These are phyloP conservation scores for Eimeria sp. DNA, from an alignment of 169 alveolate species.

Conservation along the genomic window DNA sequence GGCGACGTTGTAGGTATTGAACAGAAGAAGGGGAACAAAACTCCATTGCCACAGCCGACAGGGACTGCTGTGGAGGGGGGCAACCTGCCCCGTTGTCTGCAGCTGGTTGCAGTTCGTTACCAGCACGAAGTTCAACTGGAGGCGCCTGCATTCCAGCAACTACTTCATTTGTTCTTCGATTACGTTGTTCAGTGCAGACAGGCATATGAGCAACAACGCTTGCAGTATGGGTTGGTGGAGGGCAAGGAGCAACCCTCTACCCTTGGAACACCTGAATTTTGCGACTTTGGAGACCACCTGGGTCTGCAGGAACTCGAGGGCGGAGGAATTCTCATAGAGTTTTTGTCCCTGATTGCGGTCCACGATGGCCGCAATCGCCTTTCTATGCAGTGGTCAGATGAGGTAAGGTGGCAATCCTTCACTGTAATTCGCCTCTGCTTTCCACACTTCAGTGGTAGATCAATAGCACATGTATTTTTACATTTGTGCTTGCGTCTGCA, in stretches of 20 bases:
- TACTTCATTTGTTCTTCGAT: constrained; percentile 60
- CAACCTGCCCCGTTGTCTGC: constrained; percentile 44
- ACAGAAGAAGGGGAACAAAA: neutral
- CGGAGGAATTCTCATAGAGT: constrained; percentile 44
- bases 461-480: neutral
- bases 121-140: constrained; percentile 5
- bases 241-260: neutral
- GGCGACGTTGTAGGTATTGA: neutral
- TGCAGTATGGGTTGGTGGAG: constrained; percentile 15
- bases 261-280: constrained; percentile 52
- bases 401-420: constrained; percentile 25
- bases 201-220: constrained; percentile 61
- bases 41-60: neutral
- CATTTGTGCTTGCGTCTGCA: neutral
- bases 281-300: constrained; percentile 64
- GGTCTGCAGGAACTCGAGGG: constrained; percentile 34
- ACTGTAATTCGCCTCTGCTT: neutral
- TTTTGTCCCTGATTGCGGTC: constrained; percentile 62
- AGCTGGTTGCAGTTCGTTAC: constrained; percentile 52
- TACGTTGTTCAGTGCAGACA: constrained; percentile 65
- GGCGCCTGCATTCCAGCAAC: constrained; percentile 40
- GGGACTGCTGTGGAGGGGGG: neutral
- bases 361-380: constrained; percentile 68
- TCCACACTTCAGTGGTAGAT: neutral
- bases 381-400: constrained; percentile 76